These are phyloP conservation scores for Apiospora aurea DNA, from an alignment of 2,329 filamentous ascomycete species.

Conservation along the genomic window DNA sequence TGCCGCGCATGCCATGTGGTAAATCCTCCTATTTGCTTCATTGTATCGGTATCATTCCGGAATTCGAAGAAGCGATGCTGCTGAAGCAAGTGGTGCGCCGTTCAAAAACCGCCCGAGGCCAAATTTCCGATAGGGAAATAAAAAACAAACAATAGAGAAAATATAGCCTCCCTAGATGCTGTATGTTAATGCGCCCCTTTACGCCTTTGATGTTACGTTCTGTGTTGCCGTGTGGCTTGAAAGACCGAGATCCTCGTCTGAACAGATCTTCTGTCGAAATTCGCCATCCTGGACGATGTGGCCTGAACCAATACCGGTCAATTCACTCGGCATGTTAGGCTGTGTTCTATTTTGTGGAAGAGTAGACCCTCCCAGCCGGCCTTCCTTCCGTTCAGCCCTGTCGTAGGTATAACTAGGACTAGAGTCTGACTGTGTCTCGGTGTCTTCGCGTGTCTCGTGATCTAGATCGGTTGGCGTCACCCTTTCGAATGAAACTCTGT, in stretches of 20 bases:
- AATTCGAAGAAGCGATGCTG: not conserved
- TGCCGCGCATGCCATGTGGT: not conserved
- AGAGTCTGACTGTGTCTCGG: conserved; percentile 14
- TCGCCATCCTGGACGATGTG: conserved; percentile 32
- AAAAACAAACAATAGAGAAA: not conserved
- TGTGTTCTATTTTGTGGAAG: conserved; percentile 24
- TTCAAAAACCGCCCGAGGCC: not conserved
- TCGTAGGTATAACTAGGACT: conserved; percentile 23
- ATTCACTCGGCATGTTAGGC: conserved; percentile 30
- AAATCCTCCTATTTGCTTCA: conserved; percentile 12
- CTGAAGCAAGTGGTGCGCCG: not conserved
- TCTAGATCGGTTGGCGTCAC: not conserved
- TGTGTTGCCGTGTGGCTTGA: conserved; percentile 25
- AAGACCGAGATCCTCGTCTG: conserved; percentile 35
- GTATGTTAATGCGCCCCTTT: conserved; percentile 22
- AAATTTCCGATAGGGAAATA: not conserved
- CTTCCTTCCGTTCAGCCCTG: conserved; percentile 7
- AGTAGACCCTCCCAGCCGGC: not conserved
- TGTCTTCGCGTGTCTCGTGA: conserved; percentile 1
- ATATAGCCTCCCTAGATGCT: conserved; percentile 20
- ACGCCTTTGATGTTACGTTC: conserved; percentile 35
- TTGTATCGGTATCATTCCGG: not conserved
- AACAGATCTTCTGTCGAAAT: conserved; percentile 31
- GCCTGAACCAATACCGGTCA: conserved; percentile 33
- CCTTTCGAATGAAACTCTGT: too few species aligned